These are phyloP conservation scores for Cytospora piceicola DNA, from an alignment of 2,329 filamentous ascomycete genomes.

Conservation along the genomic window DNA sequence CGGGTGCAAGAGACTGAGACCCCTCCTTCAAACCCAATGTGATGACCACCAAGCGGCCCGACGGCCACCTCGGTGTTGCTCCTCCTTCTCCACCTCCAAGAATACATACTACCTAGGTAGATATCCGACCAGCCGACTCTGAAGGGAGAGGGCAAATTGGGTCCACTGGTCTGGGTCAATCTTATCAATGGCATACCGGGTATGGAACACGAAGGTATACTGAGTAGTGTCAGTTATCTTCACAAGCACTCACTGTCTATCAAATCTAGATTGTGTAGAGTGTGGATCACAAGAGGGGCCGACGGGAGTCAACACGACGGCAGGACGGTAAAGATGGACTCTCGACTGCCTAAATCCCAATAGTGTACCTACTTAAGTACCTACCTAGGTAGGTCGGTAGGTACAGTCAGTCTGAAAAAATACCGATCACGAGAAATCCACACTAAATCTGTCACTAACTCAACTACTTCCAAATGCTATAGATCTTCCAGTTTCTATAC, in stretches of 20 bases:
- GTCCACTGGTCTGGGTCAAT: constrained; percentile 12
- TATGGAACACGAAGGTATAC: background rate
- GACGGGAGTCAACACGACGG: no score
- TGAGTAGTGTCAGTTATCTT: background rate
- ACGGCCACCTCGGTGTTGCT: background rate
- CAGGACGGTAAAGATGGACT: constrained; percentile 1
- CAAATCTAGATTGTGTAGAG: background rate
- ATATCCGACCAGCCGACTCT: background rate
- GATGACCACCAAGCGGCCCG: background rate
- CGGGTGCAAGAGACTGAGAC: constrained; percentile 26
- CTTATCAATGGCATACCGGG: constrained; percentile 3
- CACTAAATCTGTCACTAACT: no score
- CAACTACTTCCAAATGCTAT: no score
- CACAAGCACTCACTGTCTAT: no score
- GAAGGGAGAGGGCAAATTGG: background rate
- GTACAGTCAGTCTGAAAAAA: no score
- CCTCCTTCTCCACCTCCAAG: background rate
- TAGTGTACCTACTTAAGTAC: no score
- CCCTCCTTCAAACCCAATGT: constrained; percentile 3
- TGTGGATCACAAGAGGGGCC: constrained; percentile 5
- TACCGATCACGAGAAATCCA: no score
- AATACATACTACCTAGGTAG: constrained; percentile 1
- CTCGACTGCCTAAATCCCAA: background rate
- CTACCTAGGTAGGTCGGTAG: no score
- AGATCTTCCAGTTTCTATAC: no score